Evolutionary conservation across 1,139 yeast species (phyloP), one percentile per base, ranked within the genome.

Genomic region (Blastobotrys proliferans): DNA sequence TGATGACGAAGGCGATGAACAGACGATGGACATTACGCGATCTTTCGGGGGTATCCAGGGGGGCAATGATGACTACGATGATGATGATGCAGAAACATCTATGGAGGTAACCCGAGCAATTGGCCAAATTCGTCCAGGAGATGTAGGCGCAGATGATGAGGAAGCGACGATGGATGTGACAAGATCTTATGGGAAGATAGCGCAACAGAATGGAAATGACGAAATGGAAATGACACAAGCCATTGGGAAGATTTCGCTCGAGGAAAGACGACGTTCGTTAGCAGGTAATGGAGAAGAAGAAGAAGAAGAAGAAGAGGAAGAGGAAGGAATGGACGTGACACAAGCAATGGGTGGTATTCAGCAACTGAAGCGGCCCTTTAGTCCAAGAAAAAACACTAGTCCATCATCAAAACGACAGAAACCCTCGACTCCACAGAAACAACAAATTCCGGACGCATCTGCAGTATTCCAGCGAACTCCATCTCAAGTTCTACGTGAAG

Each of bases 61-160:
- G 33, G 22, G 4, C n/a, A 13, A 20, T 18, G 35, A 18, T 28
- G 47, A 35, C 31, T 35, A 25, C 13, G 34, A 36, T 19, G 37
- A 36, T 6, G 28, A 39, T 5, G 47, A 35, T 29, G 20, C 40
- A 32, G 50, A 48, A 13, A 24, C 36, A 18, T 46, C 54, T 17
- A 56, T 55, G 57, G 59, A 54, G 26, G 44, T 53, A 27, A 55
- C 58, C 4, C 40, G 46, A 8, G 45, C 51, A 13, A 22, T 52
- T n/a, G 56, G 56, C 2, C 26, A 40, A 19, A 48, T 48, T 25
- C 39, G 31, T 21, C 45, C 43, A 52, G 52, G 45, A 18, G 35
- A 40, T 28, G 22, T 18, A 17, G 42, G 44, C 20, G 32, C 30
- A 9, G 35, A 22, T 25, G 28, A 24, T 18, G 35, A 26, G 5